These are phyloP conservation scores for Cutaneotrichosporon sp. DNA, from an alignment of 1,284 basidiomycete genomes.

Conservation along the genomic window DNA sequence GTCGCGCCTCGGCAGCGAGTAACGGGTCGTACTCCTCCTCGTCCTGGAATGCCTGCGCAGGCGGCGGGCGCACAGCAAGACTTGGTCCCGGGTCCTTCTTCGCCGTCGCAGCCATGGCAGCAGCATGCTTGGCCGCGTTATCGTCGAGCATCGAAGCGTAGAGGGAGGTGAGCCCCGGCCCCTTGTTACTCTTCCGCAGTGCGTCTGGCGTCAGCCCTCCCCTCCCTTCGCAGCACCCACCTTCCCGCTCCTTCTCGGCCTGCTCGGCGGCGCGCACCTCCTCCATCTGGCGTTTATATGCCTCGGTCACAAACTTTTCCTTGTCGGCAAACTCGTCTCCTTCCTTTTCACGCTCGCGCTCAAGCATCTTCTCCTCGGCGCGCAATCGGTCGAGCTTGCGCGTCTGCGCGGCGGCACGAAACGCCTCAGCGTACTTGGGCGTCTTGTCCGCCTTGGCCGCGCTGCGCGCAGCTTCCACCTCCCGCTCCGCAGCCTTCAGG, in stretches of 20 bases:
- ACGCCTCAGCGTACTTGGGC: constrained; percentile 88
- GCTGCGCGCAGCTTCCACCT: constrained; percentile 66
- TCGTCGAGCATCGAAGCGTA: constrained; percentile 77
- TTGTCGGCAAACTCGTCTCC: constrained; percentile 93
- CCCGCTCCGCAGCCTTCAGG: constrained; percentile 80
- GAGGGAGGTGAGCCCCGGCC: constrained; percentile 77
- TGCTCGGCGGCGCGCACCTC: constrained; percentile 84
- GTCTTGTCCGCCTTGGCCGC: constrained; percentile 66
- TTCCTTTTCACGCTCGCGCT: constrained; percentile 84
- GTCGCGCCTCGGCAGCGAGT: constrained; percentile 31
- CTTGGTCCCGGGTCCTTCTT: constrained; percentile 54
- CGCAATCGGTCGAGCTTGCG: constrained; percentile 83
- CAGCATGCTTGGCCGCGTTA: constrained; percentile 72
- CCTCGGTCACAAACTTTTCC: constrained; percentile 93
- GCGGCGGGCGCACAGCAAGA: constrained; percentile 40
- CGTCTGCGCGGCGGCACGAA: constrained; percentile 77
- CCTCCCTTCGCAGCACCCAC: constrained; percentile 49
- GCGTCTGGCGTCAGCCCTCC: constrained; percentile 55
- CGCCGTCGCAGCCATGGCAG: constrained; percentile 63
- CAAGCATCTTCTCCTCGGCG: constrained; percentile 97
- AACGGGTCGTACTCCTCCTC: constrained; percentile 44
- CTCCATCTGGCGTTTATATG: constrained; percentile 94
- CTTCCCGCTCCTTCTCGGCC: constrained; percentile 79
- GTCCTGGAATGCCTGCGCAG: constrained; percentile 25
- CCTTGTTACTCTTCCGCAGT: constrained; percentile 51